Evolutionary conservation across 1,284 basidiomycete species (phyloP).

Genomic region (Fomes fomentarius): DNA sequence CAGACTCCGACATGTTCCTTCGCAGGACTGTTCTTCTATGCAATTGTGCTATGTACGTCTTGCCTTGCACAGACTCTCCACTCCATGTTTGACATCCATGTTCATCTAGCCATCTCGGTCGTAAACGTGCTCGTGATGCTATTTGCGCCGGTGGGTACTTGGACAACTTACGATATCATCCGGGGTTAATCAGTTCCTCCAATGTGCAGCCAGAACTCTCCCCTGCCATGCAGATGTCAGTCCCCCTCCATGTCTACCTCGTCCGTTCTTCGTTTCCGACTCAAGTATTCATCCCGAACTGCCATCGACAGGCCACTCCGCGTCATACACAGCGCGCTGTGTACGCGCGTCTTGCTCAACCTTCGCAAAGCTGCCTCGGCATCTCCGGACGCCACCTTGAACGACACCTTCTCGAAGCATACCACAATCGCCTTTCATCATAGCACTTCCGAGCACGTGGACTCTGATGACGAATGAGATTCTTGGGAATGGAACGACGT

Average conservation of each 20-base stretch:
- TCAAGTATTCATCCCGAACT: neutral
- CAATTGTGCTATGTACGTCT: neutral
- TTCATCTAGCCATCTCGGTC: neutral
- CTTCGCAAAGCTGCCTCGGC: neutral
- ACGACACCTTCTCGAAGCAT: too few species aligned
- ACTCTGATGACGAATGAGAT: too few species aligned
- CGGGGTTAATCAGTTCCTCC: neutral
- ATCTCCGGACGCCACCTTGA: neutral
- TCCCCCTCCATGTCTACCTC: neutral
- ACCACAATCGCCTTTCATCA: too few species aligned
- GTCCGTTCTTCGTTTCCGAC: too few species aligned
- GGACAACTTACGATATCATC: neutral
- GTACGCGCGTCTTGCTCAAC: constrained; percentile 5
- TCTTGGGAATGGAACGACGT: too few species aligned
- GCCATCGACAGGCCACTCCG: neutral
- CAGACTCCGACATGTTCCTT: too few species aligned
- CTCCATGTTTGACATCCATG: too few species aligned
- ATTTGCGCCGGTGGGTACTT: neutral
- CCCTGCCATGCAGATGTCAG: neutral
- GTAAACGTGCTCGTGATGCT: neutral
- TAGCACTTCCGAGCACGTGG: too few species aligned
- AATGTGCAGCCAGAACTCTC: neutral
- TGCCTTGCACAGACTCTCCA: too few species aligned
- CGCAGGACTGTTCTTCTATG: neutral
- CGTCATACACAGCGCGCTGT: constrained; percentile 3